Percentiles rank a stretch among this genome's conserved stretches.
Evolutionary conservation across 1,284 basidiomycete genomes (phyloP).

Genomic region (Trametes polyzona): DNA sequence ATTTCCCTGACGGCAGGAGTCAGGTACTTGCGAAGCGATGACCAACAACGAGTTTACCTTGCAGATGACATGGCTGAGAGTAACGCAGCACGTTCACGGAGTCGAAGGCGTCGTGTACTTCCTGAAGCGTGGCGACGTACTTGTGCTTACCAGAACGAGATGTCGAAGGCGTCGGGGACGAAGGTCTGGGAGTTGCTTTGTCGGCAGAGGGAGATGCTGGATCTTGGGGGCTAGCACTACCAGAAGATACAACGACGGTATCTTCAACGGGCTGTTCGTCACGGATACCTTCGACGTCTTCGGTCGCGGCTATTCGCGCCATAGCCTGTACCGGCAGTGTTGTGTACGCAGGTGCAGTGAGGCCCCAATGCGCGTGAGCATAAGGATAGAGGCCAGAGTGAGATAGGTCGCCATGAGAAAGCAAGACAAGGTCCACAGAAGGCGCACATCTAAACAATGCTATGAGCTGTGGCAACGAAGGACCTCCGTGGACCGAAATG

Average conservation of each 20-base stretch:
- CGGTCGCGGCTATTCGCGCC: slow-evolving; percentile 87
- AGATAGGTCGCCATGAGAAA: slow-evolving; percentile 91
- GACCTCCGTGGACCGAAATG: neutral
- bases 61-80: slow-evolving; percentile 93
- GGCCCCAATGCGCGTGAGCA: slow-evolving; percentile 85
- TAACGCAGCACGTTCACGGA: slow-evolving; percentile 91
- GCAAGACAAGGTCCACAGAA: slow-evolving; percentile 82
- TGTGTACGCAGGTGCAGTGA: slow-evolving; percentile 93
- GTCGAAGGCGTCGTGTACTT: slow-evolving; percentile 96
- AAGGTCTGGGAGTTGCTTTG: neutral
- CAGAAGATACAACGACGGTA: neutral
- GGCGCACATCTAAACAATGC: slow-evolving; percentile 61
- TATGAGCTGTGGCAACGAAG: neutral
- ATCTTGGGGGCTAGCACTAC: neutral
- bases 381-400: slow-evolving; percentile 93
- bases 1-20: slow-evolving; percentile 66
- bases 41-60: slow-evolving; percentile 58
- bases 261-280: slow-evolving; percentile 69
- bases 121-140: slow-evolving; percentile 76
- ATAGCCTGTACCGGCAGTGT: slow-evolving; percentile 97
- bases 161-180: neutral
- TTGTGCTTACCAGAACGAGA: slow-evolving; percentile 42
- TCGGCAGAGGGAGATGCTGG: neutral
- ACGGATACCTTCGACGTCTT: slow-evolving; percentile 81
- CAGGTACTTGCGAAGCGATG: neutral